Evolutionary conservation across 371 early-diverging fungal species (phyloP).

Genomic region (Thermomucor indicae-seudaticae): DNA sequence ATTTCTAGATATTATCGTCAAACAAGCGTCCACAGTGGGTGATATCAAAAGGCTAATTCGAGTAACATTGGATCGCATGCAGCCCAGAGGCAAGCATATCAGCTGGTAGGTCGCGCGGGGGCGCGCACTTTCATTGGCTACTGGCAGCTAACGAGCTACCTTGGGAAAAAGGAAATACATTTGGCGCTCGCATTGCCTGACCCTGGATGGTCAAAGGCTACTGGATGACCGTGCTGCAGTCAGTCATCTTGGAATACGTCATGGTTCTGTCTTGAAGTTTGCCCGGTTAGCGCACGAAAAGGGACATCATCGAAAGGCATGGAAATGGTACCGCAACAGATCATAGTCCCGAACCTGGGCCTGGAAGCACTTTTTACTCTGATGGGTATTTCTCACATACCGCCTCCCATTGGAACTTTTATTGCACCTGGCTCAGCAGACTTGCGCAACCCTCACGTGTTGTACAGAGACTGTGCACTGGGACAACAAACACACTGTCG

Average conservation of each 20-base stretch:
- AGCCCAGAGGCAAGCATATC: constrained; percentile 8
- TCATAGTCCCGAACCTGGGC: too few relatives aligned
- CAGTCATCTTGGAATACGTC: constrained; percentile 33
- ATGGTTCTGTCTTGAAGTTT: constrained; percentile 28
- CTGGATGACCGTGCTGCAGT: constrained; percentile 25
- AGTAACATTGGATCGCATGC: constrained; percentile 12
- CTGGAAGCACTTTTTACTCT: too few relatives aligned
- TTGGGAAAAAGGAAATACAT: constrained; percentile 30
- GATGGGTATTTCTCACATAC: too few relatives aligned
- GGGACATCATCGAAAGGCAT: constrained; percentile 26
- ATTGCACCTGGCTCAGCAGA: too few relatives aligned
- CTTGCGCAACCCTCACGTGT: too few relatives aligned
- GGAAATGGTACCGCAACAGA: constrained; percentile 5
- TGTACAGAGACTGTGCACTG: too few relatives aligned
- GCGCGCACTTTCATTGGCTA: neutral
- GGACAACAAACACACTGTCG: too few relatives aligned
- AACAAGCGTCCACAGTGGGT: constrained; percentile 25
- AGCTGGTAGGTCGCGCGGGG: constrained; percentile 18
- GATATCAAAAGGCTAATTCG: constrained; percentile 30
- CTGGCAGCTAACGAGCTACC: neutral
- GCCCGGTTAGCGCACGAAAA: constrained; percentile 20
- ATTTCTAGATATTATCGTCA: constrained; percentile 24
- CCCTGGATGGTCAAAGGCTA: constrained; percentile 14
- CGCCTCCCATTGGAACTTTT: too few relatives aligned
- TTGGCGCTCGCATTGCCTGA: constrained; percentile 34